A percentile compares a stretch with the other conserved stretches of the same genome.
phyloP scores from a whole-genome alignment of 192 early-diverging fungal genomes.

The Coemansia guatemalensis region DNA sequence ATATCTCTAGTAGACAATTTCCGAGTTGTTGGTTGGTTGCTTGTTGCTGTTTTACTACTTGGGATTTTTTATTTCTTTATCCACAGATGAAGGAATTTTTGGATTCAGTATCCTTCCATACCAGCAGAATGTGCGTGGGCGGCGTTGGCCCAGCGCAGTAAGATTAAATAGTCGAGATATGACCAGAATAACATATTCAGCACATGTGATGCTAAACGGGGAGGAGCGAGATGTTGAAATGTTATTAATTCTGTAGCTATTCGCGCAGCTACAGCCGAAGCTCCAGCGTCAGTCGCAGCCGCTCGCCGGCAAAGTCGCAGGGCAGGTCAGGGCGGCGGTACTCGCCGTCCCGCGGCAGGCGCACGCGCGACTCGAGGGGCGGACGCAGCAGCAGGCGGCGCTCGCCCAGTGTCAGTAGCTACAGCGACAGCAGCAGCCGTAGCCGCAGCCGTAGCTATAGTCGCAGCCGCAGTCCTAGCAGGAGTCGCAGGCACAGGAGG shows the following conservation, averaged over 20 bases:
- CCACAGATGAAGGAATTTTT: neutral
- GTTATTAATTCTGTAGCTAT: constrained; percentile 15
- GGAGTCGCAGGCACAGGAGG: constrained; percentile 13
- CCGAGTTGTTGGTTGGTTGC: neutral
- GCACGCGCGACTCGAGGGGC: constrained; percentile 11
- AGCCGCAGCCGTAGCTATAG: constrained; percentile 22
- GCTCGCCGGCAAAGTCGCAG: constrained; percentile 18
- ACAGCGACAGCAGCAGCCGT: constrained; percentile 10
- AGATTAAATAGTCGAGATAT: neutral
- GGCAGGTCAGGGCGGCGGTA: constrained; percentile 18
- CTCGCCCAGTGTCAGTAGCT: constrained; percentile 18
- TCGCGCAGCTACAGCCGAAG: constrained; percentile 36
- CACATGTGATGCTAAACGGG: neutral
- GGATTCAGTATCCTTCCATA: too few species aligned
- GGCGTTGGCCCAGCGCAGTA: neutral
- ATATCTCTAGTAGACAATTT: neutral
- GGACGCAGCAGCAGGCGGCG: constrained; percentile 15
- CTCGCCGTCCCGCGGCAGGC: constrained; percentile 22
- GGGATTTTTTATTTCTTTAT: neutral
- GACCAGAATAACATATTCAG: neutral
- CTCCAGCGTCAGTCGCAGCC: constrained; percentile 18
- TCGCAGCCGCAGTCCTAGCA: constrained; percentile 12
- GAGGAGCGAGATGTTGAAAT: neutral
- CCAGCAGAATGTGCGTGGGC: neutral
- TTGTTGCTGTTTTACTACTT: neutral